Evolutionary conservation across 2,329 filamentous ascomycete species (phyloP).

Genomic region (Exserohilum turcica): DNA sequence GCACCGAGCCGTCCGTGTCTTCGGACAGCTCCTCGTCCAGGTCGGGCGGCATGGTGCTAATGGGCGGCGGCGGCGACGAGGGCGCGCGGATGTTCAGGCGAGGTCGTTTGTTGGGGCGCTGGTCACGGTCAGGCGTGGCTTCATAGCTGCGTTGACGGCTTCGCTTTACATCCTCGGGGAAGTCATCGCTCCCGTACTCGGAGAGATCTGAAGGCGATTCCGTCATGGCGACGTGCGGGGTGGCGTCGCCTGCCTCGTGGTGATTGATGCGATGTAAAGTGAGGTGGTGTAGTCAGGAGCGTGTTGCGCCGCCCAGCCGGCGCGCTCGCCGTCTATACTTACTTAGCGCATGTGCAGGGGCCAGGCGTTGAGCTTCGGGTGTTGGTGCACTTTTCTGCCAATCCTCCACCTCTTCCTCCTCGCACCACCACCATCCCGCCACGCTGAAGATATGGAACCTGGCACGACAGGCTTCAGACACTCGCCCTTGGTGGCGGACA

Average conservation of each 20-base stretch:
- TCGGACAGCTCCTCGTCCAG: constrained; percentile 74
- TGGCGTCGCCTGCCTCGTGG: no score
- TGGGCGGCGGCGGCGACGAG: constrained; percentile 39
- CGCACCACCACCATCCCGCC: neutral
- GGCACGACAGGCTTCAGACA: neutral
- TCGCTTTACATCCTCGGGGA: constrained; percentile 61
- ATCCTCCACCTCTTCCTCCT: neutral
- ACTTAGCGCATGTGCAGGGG: constrained; percentile 15
- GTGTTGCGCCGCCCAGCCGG: constrained; percentile 11
- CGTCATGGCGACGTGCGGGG: constrained; percentile 44
- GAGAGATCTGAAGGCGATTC: constrained; percentile 69
- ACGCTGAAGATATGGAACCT: neutral
- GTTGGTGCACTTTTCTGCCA: constrained; percentile 16
- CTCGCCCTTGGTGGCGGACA: neutral
- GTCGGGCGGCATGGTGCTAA: constrained; percentile 22
- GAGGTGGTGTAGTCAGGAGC: constrained; percentile 4
- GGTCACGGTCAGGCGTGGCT: constrained; percentile 51
- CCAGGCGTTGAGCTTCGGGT: constrained; percentile 14
- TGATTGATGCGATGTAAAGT: no score
- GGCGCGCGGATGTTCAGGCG: constrained; percentile 44
- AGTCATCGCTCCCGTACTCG: constrained; percentile 66
- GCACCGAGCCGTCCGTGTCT: constrained; percentile 82
- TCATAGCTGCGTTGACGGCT: constrained; percentile 56
- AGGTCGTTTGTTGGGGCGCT: constrained; percentile 48
- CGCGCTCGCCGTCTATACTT: constrained; percentile 12